Evolutionary conservation across 495 filamentous ascomycete genomes (phyloP).

Genomic region (Aspergillus coremiiformis): DNA sequence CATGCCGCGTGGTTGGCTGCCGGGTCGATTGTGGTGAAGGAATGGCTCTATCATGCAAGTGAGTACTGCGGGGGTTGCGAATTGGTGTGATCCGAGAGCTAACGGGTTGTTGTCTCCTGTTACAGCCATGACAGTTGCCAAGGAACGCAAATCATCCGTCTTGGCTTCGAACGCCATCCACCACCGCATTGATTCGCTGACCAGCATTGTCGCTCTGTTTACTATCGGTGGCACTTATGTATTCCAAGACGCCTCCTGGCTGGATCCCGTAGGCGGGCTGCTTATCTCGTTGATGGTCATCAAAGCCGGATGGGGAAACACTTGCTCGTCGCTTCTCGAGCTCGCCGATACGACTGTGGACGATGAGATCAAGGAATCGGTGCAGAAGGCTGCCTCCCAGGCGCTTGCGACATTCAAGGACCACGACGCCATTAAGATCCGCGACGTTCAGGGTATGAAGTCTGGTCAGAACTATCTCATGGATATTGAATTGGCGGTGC

Average conservation of each 20-base stretch:
- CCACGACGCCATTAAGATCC: constrained; percentile 46
- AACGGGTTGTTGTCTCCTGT: constrained; percentile 8
- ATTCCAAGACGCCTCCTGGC: constrained; percentile 73
- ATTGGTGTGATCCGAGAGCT: neutral
- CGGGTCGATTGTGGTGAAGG: constrained; percentile 84
- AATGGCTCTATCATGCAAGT: constrained; percentile 96
- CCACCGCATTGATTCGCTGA: constrained; percentile 92
- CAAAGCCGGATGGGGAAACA: constrained; percentile 83
- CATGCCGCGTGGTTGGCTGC: constrained; percentile 95
- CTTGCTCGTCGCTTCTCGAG: constrained; percentile 70
- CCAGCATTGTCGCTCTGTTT: constrained; percentile 81
- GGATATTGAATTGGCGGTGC: constrained; percentile 77
- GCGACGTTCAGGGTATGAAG: constrained; percentile 80
- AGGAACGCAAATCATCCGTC: constrained; percentile 87
- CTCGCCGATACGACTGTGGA: constrained; percentile 86
- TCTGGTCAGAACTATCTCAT: constrained; percentile 91
- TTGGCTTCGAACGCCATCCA: constrained; percentile 96
- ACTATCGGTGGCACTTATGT: constrained; percentile 87
- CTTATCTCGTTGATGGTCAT: constrained; percentile 89
- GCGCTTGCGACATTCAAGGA: constrained; percentile 42
- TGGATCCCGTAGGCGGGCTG: constrained; percentile 91
- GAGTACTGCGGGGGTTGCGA: constrained; percentile 32
- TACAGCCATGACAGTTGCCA: constrained; percentile 91
- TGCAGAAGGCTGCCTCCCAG: constrained; percentile 56
- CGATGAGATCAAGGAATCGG: constrained; percentile 63